Evolutionary conservation across 768 basidiomycete species (phyloP), one percentile per base, ranked within the genome.

Genomic region (Strobilomyces echinocephalus): DNA sequence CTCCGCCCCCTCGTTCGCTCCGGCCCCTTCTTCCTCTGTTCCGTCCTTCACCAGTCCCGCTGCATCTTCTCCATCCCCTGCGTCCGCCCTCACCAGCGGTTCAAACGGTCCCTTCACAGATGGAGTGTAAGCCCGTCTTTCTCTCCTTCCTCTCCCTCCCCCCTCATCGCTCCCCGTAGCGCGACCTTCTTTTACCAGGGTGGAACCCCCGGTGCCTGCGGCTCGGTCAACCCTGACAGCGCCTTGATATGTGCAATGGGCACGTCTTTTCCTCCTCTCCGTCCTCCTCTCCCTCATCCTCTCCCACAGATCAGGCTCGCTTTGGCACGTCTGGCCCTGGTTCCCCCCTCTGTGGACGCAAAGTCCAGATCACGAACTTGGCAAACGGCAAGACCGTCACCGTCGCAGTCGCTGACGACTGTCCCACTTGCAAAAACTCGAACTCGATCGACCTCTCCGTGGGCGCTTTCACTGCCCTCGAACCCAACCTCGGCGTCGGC

Each of bases 181-280:
- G 84, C 79, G 35, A 87, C 85, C 3, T 87, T 69, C 68, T 91
- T 78, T 75, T 79, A 75, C 71, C 89, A 91, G 75, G 72, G 80
- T 44, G 87, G 86, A 44, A 75, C 75, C 36, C 74, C 88, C 8
- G 94, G 94, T 50, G 88, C 90, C 7, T 97, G 95, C 69, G 95
- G 94, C 42, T 58, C 49, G 30, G 62, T 72, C 33, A 67, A 82
- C 76, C 53, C 63, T 2, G 94, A 95, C 70, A 60, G 14, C 26
- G 84, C 74, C 59, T 47, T 74, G 35, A 77, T 90, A 60, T 82
- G 76, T 61, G 88, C 87, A 35, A 78, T 90, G 24, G 79, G 85
- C 81, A 59, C 60, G 79, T 69, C 28, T 43, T 18, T 1, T 30
- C 30, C 9, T 6, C 38, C 31, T 18, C 40, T 30, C 20, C 8